These are phyloP conservation scores for Aspergillus baeticus DNA, from an alignment of 495 filamentous ascomycete genomes.

Conservation along the genomic window DNA sequence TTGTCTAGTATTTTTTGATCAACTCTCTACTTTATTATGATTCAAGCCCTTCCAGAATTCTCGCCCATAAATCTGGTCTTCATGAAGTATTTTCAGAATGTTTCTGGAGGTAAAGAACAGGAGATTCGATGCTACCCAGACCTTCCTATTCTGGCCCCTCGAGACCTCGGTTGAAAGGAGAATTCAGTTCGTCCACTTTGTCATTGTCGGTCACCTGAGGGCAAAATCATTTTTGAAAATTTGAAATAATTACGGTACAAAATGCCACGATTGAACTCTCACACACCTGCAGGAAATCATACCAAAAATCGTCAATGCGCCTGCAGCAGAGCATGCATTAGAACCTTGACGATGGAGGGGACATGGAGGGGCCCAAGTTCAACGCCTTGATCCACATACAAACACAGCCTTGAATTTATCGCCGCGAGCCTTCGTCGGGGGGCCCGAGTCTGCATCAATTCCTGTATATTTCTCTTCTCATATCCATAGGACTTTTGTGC, in stretches of 20 bases:
- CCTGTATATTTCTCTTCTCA: background rate
- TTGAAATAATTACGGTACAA: background rate
- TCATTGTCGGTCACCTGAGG: background rate
- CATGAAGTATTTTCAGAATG: background rate
- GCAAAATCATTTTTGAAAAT: background rate
- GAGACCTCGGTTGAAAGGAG: background rate
- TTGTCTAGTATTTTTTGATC: background rate
- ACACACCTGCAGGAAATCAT: conserved; percentile 7
- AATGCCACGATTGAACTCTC: conserved; percentile 1
- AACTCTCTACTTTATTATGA: background rate
- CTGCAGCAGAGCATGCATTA: conserved; percentile 15
- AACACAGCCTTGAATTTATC: background rate
- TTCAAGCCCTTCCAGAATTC: background rate
- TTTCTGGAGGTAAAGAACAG: background rate
- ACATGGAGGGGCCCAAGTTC: conserved; percentile 15
- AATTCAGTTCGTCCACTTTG: background rate
- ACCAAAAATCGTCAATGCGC: conserved; percentile 17
- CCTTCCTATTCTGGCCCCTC: too few relatives aligned
- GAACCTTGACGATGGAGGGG: conserved; percentile 11
- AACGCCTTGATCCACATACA: conserved; percentile 1
- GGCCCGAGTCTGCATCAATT: background rate
- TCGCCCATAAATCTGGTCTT: background rate
- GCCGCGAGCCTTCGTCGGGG: background rate
- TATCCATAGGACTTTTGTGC: background rate
- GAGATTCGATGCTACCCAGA: too few relatives aligned